Percentiles rank a stretch among this genome's conserved stretches.
Conservation (phyloP, 345 rosid genomes). For the Conringia planisiliqua region DNA sequence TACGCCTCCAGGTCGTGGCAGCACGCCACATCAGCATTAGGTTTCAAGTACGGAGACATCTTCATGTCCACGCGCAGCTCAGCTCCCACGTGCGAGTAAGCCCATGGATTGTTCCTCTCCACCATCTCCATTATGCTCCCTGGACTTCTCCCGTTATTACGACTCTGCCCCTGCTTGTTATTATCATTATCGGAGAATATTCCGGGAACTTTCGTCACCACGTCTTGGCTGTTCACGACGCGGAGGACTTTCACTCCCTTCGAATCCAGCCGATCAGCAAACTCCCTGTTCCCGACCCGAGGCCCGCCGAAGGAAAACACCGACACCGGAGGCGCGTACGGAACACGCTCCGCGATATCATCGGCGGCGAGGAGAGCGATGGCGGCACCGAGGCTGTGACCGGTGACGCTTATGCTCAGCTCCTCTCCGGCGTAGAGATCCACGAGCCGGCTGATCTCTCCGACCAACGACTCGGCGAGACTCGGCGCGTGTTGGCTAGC, state of each 20-base stretch:
- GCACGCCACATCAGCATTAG: slow-evolving; percentile 65
- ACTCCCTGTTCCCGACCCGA: slow-evolving; percentile 68
- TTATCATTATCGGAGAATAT: slow-evolving; percentile 34
- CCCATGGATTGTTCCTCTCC: slow-evolving; percentile 50
- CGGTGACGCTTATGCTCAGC: slow-evolving; percentile 78
- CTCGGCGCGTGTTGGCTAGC: slow-evolving; percentile 49
- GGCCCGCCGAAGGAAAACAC: slow-evolving; percentile 96
- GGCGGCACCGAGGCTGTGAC: slow-evolving; percentile 96
- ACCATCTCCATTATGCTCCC: slow-evolving; percentile 37
- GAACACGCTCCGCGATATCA: slow-evolving; percentile 52
- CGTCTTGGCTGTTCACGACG: slow-evolving; percentile 77
- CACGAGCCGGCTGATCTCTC: slow-evolving; percentile 50
- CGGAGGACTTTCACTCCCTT: slow-evolving; percentile 67
- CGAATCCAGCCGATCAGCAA: slow-evolving; percentile 38
- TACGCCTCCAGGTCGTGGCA: slow-evolving; percentile 88
- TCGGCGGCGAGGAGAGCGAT: slow-evolving; percentile 71
- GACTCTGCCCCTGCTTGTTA: slow-evolving; percentile 29
- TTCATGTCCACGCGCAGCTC: slow-evolving; percentile 63
- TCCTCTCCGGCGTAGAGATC: slow-evolving; percentile 63
- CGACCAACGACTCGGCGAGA: slow-evolving; percentile 49
- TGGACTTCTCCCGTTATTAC: slow-evolving; percentile 25
- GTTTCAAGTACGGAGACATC: slow-evolving; percentile 70
- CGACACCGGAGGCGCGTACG: slow-evolving; percentile 49
- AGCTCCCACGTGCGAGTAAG: slow-evolving; percentile 62
- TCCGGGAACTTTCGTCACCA: slow-evolving; percentile 82